A percentile compares a stretch with the other conserved stretches of the same genome.
Evolutionary conservation across 768 basidiomycete genomes (phyloP).

Genomic region (Paxillus involutus): DNA sequence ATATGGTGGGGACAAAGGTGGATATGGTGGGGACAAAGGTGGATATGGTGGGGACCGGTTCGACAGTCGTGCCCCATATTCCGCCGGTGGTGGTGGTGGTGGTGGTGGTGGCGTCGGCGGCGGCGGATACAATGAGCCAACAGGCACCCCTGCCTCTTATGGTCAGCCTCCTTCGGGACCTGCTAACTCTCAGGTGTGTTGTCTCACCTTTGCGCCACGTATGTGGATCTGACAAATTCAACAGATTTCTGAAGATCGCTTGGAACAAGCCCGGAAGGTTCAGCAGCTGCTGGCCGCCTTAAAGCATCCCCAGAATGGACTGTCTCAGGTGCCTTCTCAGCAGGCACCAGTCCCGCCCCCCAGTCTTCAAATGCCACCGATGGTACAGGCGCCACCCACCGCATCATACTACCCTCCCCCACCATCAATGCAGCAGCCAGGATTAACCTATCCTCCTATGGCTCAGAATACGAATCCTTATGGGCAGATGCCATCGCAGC

Average conservation of each 20-base stretch:
- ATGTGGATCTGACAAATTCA: constrained; percentile 1
- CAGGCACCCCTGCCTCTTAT: constrained; percentile 22
- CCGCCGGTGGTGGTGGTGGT: constrained; percentile 1
- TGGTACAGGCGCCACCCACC: constrained; percentile 25
- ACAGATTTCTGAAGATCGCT: constrained; percentile 68
- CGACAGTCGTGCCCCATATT: constrained; percentile 39
- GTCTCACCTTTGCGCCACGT: not conserved
- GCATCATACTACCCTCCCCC: constrained; percentile 46
- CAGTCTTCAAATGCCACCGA: constrained; percentile 34
- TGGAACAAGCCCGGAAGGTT: constrained; percentile 86
- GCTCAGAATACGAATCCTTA: constrained; percentile 25
- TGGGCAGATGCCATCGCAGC: constrained; percentile 28
- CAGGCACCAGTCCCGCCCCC: constrained; percentile 37
- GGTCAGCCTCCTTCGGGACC: constrained; percentile 21
- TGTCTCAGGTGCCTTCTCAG: constrained; percentile 18
- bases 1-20: constrained; percentile 38
- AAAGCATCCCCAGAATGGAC: constrained; percentile 60
- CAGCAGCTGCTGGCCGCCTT: constrained; percentile 82
- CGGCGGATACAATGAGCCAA: constrained; percentile 25
- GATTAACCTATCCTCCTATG: constrained; percentile 22
- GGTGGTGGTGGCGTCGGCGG: constrained; percentile 7
- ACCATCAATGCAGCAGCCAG: constrained; percentile 32
- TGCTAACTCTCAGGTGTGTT: constrained; percentile 31
- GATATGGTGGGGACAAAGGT: constrained; percentile 39
- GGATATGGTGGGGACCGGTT: constrained; percentile 47